Evolutionary conservation across 2,329 filamentous ascomycete genomes (phyloP).

Genomic region (Paraphoma chrysanthemicola): DNA sequence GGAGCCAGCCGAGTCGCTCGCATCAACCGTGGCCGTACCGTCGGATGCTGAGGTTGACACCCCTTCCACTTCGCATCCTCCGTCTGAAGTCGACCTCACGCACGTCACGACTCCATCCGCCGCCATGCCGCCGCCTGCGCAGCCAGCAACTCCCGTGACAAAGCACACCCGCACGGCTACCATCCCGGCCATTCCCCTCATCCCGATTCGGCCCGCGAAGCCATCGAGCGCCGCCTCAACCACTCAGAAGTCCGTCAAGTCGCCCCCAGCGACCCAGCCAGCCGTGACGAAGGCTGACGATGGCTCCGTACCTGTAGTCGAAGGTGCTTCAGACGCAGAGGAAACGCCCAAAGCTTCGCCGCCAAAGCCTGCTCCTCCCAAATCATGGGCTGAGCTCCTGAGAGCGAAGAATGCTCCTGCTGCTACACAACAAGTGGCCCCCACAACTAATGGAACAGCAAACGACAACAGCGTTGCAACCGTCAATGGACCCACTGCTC

Average conservation of each 20-base stretch:
- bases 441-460: conserved; percentile 4
- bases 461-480: conserved; percentile 35
- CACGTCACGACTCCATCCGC: conserved; percentile 64
- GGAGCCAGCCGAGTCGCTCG: conserved; percentile 48
- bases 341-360: conserved; percentile 50
- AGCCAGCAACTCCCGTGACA: conserved; percentile 38
- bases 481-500: conserved; percentile 52
- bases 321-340: conserved; percentile 29
- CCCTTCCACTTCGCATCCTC: conserved; percentile 64
- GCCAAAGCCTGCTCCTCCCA: conserved; percentile 57
- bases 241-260: conserved; percentile 45
- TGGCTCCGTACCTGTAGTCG: conserved; percentile 12
- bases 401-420: conserved; percentile 57
- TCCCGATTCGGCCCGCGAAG: conserved; percentile 56
- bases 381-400: conserved; percentile 75
- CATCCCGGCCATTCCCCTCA: conserved; percentile 59
- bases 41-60: conserved; percentile 61
- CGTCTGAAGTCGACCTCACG: conserved; percentile 63
- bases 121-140: conserved; percentile 47
- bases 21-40: conserved; percentile 52
- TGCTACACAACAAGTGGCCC: conserved; percentile 18
- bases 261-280: conserved; percentile 21
- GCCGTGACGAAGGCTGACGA: conserved; percentile 15
- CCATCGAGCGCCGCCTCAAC: conserved; percentile 42
- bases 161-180: conserved; percentile 52